A percentile compares a stretch with the other conserved stretches of the same genome.
Conservation (phyloP, 2,329 filamentous ascomycete genomes). For the Colletotrichum lentis region DNA sequence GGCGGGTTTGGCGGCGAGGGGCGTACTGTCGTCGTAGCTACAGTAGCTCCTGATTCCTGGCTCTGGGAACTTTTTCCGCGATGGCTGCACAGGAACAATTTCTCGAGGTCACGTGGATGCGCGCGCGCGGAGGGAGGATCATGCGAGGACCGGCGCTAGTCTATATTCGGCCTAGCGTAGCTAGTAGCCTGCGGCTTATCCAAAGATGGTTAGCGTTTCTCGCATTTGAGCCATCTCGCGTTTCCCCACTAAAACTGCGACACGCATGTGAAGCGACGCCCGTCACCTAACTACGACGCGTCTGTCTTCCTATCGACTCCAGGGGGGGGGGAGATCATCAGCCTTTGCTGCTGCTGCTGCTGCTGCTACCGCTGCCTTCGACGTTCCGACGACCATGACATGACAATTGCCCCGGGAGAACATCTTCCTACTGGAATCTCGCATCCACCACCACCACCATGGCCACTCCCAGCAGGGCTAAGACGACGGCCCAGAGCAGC, state of each 20-base stretch:
- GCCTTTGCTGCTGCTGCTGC: background rate
- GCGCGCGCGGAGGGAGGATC: slow-evolving; percentile 29
- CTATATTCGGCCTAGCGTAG: accelerated
- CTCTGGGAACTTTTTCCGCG: slow-evolving; percentile 37
- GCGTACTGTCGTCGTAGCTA: slow-evolving; percentile 23
- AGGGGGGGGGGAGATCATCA: background rate
- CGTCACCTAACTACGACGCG: slow-evolving; percentile 25
- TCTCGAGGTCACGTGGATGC: slow-evolving; percentile 35
- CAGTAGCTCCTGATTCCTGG: slow-evolving; percentile 25
- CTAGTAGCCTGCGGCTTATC: background rate
- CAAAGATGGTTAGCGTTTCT: slow-evolving; percentile 2
- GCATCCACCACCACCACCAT: slow-evolving; percentile 39
- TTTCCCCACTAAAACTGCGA: slow-evolving; percentile 21
- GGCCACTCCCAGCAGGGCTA: slow-evolving; percentile 31
- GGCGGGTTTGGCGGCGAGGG: background rate
- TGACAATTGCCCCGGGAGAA: background rate
- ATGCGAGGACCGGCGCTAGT: slow-evolving; percentile 26
- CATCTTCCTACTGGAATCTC: background rate
- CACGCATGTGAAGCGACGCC: slow-evolving; percentile 27
- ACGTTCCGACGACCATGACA: slow-evolving; percentile 11
- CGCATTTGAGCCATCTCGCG: background rate
- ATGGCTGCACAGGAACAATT: slow-evolving; percentile 35
- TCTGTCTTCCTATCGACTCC: slow-evolving; percentile 1
- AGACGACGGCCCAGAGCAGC: slow-evolving; percentile 41
- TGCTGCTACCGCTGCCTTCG: background rate